phyloP scores from a whole-genome alignment of 2,329 filamentous ascomycete species.

The Raffaelea albimanens region DNA sequence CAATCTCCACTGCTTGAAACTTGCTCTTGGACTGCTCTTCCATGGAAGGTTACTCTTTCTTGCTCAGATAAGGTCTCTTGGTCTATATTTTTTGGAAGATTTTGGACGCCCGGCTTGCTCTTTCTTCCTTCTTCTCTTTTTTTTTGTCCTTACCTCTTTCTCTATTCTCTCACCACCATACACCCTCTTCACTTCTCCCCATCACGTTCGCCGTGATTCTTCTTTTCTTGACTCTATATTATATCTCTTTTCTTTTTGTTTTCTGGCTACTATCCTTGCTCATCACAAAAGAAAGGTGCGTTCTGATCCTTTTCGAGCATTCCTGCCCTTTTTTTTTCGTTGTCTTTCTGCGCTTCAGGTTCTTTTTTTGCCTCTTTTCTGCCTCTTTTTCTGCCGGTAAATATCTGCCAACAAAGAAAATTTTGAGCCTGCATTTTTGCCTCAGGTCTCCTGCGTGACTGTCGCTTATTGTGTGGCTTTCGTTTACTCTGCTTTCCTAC shows the following conservation, averaged over 20 bases:
- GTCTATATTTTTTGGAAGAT: background rate
- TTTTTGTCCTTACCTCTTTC: background rate
- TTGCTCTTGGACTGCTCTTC: background rate
- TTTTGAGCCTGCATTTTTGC: too few relatives aligned
- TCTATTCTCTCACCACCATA: background rate
- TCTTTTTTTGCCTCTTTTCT: background rate
- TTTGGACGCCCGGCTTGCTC: background rate
- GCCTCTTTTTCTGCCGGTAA: background rate
- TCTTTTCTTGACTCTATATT: background rate
- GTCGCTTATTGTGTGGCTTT: too few relatives aligned
- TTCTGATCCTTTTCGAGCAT: background rate
- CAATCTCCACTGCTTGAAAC: background rate
- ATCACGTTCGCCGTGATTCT: background rate
- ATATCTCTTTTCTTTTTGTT: background rate
- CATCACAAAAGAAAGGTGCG: background rate
- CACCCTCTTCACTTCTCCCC: background rate
- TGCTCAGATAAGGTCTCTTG: too few relatives aligned
- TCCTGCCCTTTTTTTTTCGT: background rate
- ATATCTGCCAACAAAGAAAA: too few relatives aligned
- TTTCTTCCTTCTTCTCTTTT: background rate
- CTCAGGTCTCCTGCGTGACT: too few relatives aligned
- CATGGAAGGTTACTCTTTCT: too few relatives aligned
- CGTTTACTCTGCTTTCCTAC: too few relatives aligned
- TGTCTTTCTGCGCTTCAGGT: background rate
- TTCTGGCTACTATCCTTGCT: background rate